These are phyloP conservation scores for Trametes cingulata DNA, from an alignment of 768 basidiomycete genomes.

Conservation along the genomic window DNA sequence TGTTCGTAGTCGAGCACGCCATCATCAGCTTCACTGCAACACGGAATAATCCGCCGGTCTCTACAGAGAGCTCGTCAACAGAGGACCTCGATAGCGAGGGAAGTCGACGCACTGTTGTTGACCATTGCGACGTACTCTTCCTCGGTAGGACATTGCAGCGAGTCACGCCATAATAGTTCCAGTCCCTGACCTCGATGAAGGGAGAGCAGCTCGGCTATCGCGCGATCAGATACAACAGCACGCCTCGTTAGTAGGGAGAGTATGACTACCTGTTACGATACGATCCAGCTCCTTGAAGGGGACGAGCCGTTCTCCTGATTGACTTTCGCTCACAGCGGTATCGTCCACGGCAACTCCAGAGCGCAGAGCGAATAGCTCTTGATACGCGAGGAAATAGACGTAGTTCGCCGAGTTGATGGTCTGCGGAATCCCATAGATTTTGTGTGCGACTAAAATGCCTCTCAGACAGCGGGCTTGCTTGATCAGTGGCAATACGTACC, in stretches of 20 bases:
- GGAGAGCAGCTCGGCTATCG: conserved; percentile 30
- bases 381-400: conserved; percentile 91
- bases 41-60: conserved; percentile 92
- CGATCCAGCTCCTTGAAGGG: conserved; percentile 55
- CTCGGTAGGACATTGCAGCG: conserved; percentile 87
- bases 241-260: background rate
- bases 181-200: conserved; percentile 95
- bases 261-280: conserved; percentile 68
- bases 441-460: conserved; percentile 69
- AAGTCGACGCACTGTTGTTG: conserved; percentile 72
- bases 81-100: background rate
- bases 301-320: conserved; percentile 25
- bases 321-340: background rate
- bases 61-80: conserved; percentile 41
- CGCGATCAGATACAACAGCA: too few relatives aligned
- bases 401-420: conserved; percentile 98
- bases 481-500: conserved; percentile 40
- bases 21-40: conserved; percentile 96
- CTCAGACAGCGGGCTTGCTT: background rate
- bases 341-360: conserved; percentile 16
- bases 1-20: conserved; percentile 73
- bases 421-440: conserved; percentile 95
- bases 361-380: conserved; percentile 72
- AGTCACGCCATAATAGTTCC: conserved; percentile 94
- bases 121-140: conserved; percentile 97